A percentile compares a stretch with the other conserved stretches of the same genome.
phyloP scores from a whole-genome alignment of 192 early-diverging fungal genomes.

The Pecoramyces ruminantium region DNA sequence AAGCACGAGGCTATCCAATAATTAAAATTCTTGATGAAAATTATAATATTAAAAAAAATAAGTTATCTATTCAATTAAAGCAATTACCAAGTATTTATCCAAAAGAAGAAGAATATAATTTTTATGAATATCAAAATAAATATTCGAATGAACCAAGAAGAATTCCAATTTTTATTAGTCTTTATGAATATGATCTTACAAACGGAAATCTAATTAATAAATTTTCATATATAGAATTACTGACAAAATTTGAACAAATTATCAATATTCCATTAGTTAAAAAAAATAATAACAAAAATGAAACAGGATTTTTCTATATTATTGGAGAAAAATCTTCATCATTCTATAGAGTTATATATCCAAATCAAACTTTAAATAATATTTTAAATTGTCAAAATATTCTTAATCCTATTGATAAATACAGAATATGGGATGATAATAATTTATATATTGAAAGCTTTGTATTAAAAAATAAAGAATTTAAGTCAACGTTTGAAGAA shows the following conservation, averaged over 20 bases:
- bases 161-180: not conserved
- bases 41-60: not conserved
- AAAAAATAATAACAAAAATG: not conserved
- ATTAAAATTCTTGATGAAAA: not conserved
- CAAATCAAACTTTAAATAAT: not conserved
- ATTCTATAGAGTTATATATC: not conserved
- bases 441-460: not conserved
- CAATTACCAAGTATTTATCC: not conserved
- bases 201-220: not conserved
- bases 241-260: not conserved
- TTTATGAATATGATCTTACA: not conserved
- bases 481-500: not conserved
- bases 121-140: not conserved
- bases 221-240: not conserved
- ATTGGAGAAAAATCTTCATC: not conserved
- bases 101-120: not conserved
- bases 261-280: not conserved
- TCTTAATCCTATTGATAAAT: not conserved
- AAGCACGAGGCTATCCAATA: not conserved
- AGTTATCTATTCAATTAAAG: not conserved
- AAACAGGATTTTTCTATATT: not conserved
- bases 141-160: not conserved
- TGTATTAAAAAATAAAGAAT: not conserved
- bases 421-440: not conserved
- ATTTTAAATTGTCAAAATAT: not conserved